Conservation (phyloP, 2,329 filamentous ascomycete genomes). For the Diaporthe australafricana region DNA sequence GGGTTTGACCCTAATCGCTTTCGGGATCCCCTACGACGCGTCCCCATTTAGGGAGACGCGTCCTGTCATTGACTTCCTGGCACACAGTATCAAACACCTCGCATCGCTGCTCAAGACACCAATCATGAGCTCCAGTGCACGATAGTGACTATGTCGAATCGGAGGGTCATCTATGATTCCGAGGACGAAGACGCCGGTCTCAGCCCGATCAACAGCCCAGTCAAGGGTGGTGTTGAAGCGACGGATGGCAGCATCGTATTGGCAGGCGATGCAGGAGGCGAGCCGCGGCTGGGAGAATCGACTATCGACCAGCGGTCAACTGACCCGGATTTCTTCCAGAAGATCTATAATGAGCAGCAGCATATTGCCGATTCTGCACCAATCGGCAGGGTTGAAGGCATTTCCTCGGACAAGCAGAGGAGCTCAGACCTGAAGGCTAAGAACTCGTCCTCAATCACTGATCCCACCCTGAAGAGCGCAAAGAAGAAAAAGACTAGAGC, state of each 20-base stretch:
- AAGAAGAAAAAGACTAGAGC: slow-evolving; percentile 31
- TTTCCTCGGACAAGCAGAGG: slow-evolving; percentile 19
- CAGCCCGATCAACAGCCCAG: slow-evolving; percentile 41
- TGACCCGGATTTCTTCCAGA: slow-evolving; percentile 60
- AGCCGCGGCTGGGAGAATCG: slow-evolving; percentile 19
- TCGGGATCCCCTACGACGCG: neutral
- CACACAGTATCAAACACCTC: neutral
- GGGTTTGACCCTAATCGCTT: neutral
- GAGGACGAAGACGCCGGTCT: slow-evolving; percentile 47
- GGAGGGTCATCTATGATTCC: slow-evolving; percentile 47
- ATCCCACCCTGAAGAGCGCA: slow-evolving; percentile 39
- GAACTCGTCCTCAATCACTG: slow-evolving; percentile 43
- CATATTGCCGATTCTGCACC: slow-evolving; percentile 40
- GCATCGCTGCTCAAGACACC: neutral
- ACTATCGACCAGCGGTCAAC: slow-evolving; percentile 52
- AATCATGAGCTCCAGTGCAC: neutral
- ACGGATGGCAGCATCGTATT: neutral
- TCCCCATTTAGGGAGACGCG: slow-evolving; percentile 18
- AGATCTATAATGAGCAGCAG: slow-evolving; percentile 60
- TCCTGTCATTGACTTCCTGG: neutral
- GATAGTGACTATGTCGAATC: slow-evolving; percentile 41
- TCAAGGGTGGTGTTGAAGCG: slow-evolving; percentile 26
- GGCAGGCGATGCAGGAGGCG: slow-evolving; percentile 12
- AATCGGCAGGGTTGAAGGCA: neutral
- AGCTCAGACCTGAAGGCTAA: slow-evolving; percentile 27